These are phyloP conservation scores for Phytophthora pini DNA, from an alignment of 352 stramenopile species.

Conservation along the genomic window DNA sequence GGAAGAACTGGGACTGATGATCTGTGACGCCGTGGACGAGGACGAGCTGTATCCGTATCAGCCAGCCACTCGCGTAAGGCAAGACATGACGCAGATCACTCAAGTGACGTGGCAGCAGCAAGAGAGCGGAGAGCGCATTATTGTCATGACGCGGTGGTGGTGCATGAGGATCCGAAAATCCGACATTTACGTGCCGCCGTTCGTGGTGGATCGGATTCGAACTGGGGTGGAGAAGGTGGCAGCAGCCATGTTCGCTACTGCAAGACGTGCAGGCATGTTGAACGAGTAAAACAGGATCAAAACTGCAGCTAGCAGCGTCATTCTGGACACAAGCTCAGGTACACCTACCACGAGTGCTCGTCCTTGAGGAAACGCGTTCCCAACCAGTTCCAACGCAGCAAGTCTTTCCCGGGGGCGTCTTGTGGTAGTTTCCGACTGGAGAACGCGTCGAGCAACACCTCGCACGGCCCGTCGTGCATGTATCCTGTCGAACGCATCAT, in stretches of 20 bases:
- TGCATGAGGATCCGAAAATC: slow-evolving; percentile 37
- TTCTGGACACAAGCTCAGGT: too few species aligned
- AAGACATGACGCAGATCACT: slow-evolving; percentile 43
- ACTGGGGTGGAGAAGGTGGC: slow-evolving; percentile 34
- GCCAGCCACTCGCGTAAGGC: slow-evolving; percentile 34
- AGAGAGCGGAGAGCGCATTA: slow-evolving; percentile 22
- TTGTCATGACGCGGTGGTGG: slow-evolving; percentile 41
- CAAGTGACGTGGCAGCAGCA: slow-evolving; percentile 25
- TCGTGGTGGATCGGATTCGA: slow-evolving; percentile 32
- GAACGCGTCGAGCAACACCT: too few species aligned
- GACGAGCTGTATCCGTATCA: slow-evolving; percentile 56
- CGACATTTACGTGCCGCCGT: slow-evolving; percentile 26
- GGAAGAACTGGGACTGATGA: slow-evolving; percentile 36
- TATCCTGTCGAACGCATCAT: too few species aligned
- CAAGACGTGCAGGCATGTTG: slow-evolving; percentile 7
- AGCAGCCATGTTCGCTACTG: slow-evolving; percentile 29
- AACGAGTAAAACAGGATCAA: not conserved
- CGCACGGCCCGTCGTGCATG: too few species aligned
- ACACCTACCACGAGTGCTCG: too few species aligned
- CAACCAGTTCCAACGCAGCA: too few species aligned
- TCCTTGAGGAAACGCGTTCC: too few species aligned
- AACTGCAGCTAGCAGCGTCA: too few species aligned
- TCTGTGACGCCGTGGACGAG: slow-evolving; percentile 47
- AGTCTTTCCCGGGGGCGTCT: too few species aligned
- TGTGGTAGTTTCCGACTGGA: too few species aligned